phyloP scores from a whole-genome alignment of 805 yeast genomes.

The Myxozyma udenii region DNA sequence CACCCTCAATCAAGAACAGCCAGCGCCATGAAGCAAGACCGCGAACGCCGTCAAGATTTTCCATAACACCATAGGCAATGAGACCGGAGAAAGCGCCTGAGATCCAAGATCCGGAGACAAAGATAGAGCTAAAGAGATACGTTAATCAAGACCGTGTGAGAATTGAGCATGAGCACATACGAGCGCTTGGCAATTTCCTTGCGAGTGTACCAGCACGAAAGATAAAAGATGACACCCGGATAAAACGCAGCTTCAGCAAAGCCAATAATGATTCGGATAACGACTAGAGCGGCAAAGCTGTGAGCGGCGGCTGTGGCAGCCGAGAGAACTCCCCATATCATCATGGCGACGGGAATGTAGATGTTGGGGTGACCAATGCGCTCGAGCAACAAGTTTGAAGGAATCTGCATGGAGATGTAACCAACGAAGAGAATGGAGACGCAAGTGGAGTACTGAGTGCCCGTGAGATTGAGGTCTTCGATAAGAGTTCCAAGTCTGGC shows the following conservation, averaged over 20 bases:
- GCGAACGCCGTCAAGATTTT: slow-evolving; percentile 43
- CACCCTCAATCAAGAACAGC: slow-evolving; percentile 57
- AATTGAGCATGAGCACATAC: slow-evolving; percentile 5
- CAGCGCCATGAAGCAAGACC: slow-evolving; percentile 54
- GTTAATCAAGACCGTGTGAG: neutral
- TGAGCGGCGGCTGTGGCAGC: slow-evolving; percentile 48
- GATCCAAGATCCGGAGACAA: slow-evolving; percentile 49
- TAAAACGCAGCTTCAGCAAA: slow-evolving; percentile 50
- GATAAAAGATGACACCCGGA: slow-evolving; percentile 49
- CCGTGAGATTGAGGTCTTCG: slow-evolving; percentile 41
- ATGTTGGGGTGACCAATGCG: slow-evolving; percentile 51
- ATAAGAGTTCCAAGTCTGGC: slow-evolving; percentile 48
- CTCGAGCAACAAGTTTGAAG: slow-evolving; percentile 48
- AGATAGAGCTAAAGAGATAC: slow-evolving; percentile 41
- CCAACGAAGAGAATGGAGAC: slow-evolving; percentile 53
- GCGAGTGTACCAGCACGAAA: slow-evolving; percentile 56
- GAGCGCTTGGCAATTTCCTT: slow-evolving; percentile 51
- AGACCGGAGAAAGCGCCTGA: slow-evolving; percentile 57
- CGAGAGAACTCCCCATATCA: slow-evolving; percentile 47
- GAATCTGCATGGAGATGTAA: slow-evolving; percentile 49
- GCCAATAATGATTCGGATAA: slow-evolving; percentile 48
- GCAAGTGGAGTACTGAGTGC: slow-evolving; percentile 47
- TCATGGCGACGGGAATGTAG: slow-evolving; percentile 50
- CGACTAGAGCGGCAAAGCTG: slow-evolving; percentile 46
- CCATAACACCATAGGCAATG: slow-evolving; percentile 53